These are phyloP conservation scores for Sisymbrium irio DNA, from an alignment of 345 rosid species.

Conservation along the genomic window DNA sequence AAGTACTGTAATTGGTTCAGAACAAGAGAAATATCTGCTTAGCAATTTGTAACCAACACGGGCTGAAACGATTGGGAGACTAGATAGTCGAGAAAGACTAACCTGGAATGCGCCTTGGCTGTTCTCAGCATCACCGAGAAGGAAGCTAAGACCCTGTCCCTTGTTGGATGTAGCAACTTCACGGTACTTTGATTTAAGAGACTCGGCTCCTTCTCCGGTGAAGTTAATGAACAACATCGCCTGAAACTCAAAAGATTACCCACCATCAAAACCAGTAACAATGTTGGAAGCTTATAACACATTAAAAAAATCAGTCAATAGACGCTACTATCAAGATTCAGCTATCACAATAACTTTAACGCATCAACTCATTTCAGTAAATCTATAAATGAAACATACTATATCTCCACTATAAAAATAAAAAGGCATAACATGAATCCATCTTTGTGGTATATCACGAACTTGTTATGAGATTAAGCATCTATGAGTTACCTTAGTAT, in stretches of 20 bases:
- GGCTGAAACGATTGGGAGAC: background rate
- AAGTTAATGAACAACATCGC: constrained; percentile 84
- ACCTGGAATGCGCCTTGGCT: constrained; percentile 97
- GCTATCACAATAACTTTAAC: background rate
- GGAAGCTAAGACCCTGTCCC: constrained; percentile 69
- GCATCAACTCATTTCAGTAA: background rate
- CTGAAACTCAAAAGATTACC: constrained; percentile 40
- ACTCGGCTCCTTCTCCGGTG: constrained; percentile 54
- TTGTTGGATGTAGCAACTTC: constrained; percentile 71
- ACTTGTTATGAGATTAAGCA: background rate
- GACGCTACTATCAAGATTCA: background rate
- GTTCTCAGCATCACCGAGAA: constrained; percentile 82
- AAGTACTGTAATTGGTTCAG: constrained; percentile 59
- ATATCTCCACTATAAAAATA: background rate
- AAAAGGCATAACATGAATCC: background rate
- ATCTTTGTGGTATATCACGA: background rate
- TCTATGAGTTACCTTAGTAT: constrained; percentile 58
- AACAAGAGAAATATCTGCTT: background rate
- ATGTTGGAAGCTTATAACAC: constrained; percentile 12
- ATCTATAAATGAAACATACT: background rate
- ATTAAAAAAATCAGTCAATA: no score
- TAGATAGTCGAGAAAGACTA: constrained; percentile 16
- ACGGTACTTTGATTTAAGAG: constrained; percentile 62
- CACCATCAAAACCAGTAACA: constrained; percentile 21
- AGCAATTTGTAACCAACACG: background rate